A percentile compares a stretch with the other conserved stretches of the same genome.
Evolutionary conservation across 2,329 filamentous ascomycete species (phyloP).

Genomic region (Aspergillus carbonarius): DNA sequence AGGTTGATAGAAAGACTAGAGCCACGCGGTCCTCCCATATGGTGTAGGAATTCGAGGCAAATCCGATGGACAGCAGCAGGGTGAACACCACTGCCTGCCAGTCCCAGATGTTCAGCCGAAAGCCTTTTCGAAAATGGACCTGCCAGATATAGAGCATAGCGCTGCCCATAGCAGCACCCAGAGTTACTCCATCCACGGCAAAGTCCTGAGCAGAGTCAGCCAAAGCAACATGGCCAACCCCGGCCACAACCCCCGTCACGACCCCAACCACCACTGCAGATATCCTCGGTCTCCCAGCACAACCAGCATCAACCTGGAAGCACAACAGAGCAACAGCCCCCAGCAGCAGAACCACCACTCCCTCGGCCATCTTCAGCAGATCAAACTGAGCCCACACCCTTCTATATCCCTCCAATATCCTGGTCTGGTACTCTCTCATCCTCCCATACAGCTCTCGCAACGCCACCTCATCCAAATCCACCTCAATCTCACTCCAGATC

Average conservation of each 20-base stretch:
- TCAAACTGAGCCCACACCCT: slow-evolving; percentile 89
- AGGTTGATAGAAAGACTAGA: slow-evolving; percentile 83
- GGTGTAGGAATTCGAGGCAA: slow-evolving; percentile 94
- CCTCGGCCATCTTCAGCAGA: slow-evolving; percentile 76
- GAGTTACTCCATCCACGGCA: not conserved
- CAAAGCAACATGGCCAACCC: not conserved
- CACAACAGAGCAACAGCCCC: slow-evolving; percentile 61
- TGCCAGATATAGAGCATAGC: not conserved
- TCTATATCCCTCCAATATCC: slow-evolving; percentile 76
- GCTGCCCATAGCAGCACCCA: not conserved
- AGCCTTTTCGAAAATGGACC: no score
- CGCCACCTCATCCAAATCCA: not conserved
- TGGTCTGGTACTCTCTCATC: slow-evolving; percentile 64
- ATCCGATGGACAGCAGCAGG: slow-evolving; percentile 57
- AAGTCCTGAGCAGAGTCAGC: not conserved
- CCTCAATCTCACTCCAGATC: not conserved
- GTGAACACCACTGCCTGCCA: slow-evolving; percentile 60
- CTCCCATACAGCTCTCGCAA: not conserved
- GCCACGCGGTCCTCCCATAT: slow-evolving; percentile 97
- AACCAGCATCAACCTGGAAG: not conserved
- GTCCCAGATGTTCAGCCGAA: slow-evolving; percentile 52
- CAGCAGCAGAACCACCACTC: slow-evolving; percentile 35
- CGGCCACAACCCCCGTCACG: not conserved
- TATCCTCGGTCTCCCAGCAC: not conserved
- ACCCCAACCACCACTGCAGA: not conserved